These are phyloP conservation scores for Colletotrichum eremochloae DNA, from an alignment of 2,329 filamentous ascomycete species.

Conservation along the genomic window DNA sequence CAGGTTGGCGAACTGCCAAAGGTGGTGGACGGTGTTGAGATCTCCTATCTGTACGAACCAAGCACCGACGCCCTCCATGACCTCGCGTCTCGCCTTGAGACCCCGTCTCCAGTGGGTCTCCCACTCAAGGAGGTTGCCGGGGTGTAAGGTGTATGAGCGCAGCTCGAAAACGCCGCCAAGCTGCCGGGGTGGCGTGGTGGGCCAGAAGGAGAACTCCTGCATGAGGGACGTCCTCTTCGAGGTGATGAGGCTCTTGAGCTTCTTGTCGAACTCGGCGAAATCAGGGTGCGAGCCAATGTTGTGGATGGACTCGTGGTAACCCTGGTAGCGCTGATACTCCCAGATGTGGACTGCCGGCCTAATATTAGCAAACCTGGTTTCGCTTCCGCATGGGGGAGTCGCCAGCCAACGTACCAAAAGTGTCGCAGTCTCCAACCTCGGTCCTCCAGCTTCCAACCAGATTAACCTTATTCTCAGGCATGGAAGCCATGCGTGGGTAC, in stretches of 20 bases:
- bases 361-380: slow-evolving; percentile 31
- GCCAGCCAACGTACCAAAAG: slow-evolving; percentile 77
- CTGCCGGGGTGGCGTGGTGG: slow-evolving; percentile 88
- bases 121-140: slow-evolving; percentile 97
- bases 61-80: slow-evolving; percentile 98
- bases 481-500: slow-evolving; percentile 90
- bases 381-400: slow-evolving; percentile 6
- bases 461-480: slow-evolving; percentile 92
- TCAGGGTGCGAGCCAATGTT: slow-evolving; percentile 86
- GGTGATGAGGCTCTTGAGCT: slow-evolving; percentile 87
- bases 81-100: slow-evolving; percentile 89
- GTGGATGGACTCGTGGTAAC: slow-evolving; percentile 93
- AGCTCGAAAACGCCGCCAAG: slow-evolving; percentile 96
- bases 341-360: slow-evolving; percentile 89
- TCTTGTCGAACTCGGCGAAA: slow-evolving; percentile 84
- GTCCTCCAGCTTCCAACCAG: slow-evolving; percentile 98
- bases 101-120: slow-evolving; percentile 98
- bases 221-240: slow-evolving; percentile 92
- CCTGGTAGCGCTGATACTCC: slow-evolving; percentile 98
- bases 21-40: slow-evolving; percentile 95
- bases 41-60: slow-evolving; percentile 99
- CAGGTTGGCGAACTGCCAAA: slow-evolving; percentile 98
- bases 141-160: slow-evolving; percentile 95
- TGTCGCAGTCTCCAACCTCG: slow-evolving; percentile 96
- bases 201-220: slow-evolving; percentile 99